Conservation (phyloP, 495 filamentous ascomycete species). For the Hypoxylon lienhwacheense region DNA sequence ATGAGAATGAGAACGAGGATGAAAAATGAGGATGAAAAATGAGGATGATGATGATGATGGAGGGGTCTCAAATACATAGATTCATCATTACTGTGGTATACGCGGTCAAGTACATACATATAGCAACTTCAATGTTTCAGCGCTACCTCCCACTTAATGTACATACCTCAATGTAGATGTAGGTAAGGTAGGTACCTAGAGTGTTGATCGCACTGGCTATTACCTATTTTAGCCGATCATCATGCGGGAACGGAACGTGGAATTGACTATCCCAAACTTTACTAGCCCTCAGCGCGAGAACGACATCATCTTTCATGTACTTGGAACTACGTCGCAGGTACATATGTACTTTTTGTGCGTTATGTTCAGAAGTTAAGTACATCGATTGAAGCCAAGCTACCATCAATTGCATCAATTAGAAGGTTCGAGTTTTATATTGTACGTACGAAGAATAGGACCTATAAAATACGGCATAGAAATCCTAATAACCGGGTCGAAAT, state of each 20-base stretch:
- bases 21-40: too few relatives aligned
- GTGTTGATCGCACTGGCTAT: slow-evolving; percentile 10
- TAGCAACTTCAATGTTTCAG: too few relatives aligned
- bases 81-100: too few relatives aligned
- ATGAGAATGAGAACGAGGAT: too few relatives aligned
- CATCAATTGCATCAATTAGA: slow-evolving; percentile 1
- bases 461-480: too few relatives aligned
- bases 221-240: slow-evolving; percentile 31
- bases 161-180: too few relatives aligned
- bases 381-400: slow-evolving; percentile 5
- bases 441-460: too few relatives aligned
- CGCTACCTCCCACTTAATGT: too few relatives aligned
- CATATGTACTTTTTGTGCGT: background rate
- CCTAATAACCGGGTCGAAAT: too few relatives aligned
- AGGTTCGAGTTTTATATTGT: background rate
- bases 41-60: too few relatives aligned
- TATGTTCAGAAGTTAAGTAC: background rate
- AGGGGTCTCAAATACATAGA: too few relatives aligned
- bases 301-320: background rate
- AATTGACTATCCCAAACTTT: slow-evolving; percentile 15
- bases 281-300: background rate
- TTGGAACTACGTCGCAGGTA: background rate
- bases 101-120: too few relatives aligned
- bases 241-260: slow-evolving; percentile 30
- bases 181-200: background rate